phyloP scores from a whole-genome alignment of 768 basidiomycete species.

The Lactarius vividus region DNA sequence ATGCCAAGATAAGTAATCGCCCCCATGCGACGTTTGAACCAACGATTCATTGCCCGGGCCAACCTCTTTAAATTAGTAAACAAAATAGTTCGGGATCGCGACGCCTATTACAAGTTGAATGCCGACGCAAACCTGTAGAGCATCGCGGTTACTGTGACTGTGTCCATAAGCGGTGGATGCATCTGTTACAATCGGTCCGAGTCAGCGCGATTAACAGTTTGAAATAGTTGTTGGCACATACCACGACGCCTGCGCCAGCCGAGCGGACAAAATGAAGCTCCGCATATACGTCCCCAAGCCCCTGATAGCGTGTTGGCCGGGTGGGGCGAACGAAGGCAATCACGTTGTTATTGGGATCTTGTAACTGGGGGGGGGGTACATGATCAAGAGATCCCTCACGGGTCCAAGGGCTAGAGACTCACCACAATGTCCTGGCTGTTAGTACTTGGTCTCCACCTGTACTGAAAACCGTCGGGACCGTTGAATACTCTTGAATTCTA shows the following conservation, averaged over 20 bases:
- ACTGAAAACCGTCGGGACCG: slow-evolving; percentile 78
- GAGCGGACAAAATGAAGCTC: slow-evolving; percentile 80
- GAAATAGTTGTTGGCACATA: slow-evolving; percentile 36
- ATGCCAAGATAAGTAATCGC: slow-evolving; percentile 29
- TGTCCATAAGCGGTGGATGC: slow-evolving; percentile 90
- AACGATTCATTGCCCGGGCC: slow-evolving; percentile 22
- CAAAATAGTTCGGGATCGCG: slow-evolving; percentile 16
- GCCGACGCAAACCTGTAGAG: slow-evolving; percentile 73
- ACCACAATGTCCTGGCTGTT: slow-evolving; percentile 52
- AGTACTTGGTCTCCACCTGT: slow-evolving; percentile 74
- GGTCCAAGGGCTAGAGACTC: slow-evolving; percentile 22
- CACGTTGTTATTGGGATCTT: slow-evolving; percentile 63
- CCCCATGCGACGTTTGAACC: slow-evolving; percentile 18
- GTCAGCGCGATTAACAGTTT: slow-evolving; percentile 21
- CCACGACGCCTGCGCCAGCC: slow-evolving; percentile 80
- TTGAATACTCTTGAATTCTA: slow-evolving; percentile 57
- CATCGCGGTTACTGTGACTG: slow-evolving; percentile 81
- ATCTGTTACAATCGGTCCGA: slow-evolving; percentile 45
- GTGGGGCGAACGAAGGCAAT: slow-evolving; percentile 82
- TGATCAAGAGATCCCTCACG: slow-evolving; percentile 11
- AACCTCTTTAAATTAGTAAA: slow-evolving; percentile 25
- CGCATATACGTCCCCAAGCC: slow-evolving; percentile 79
- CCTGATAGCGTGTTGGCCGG: slow-evolving; percentile 74
- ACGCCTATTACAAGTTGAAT: slow-evolving; percentile 38
- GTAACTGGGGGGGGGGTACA: slow-evolving; percentile 46